Evolutionary conservation across 805 yeast genomes (phyloP), one percentile per base, ranked within the genome.

Genomic region (Kodamaea kakaduensis): DNA sequence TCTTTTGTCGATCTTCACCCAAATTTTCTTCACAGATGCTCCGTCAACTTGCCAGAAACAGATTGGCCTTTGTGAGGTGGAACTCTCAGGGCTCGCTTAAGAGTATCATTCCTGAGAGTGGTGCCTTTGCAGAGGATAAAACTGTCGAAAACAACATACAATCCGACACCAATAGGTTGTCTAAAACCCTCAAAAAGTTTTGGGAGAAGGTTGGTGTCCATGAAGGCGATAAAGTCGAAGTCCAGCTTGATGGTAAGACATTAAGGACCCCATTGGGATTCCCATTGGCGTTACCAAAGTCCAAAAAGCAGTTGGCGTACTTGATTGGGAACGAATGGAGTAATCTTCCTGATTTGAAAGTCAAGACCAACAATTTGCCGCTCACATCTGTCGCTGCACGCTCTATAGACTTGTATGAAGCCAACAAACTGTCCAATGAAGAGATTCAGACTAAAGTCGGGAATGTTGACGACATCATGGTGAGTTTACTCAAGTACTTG

Each of bases 311-410:
- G 7, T 64, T 93, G 44, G 96, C 96, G 0, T 69, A 78, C 43
- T 58, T 90, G 48, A 66, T 93, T 23, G 78, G 78, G 25, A 86
- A 86, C 51, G 99, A 93, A 61, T 93, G 98, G 98, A 71, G 77
- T 37, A 73, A 74, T 25, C 62, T 93, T 38, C 75, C 90, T 3
- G 71, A 71, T 38, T 68, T 81, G 42, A 61, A 59, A 42, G 75
- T 89, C 49, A 84, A 82, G 56, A 81, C 88, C 12, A 85, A 83
- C 52, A 65, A 84, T 24, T 69, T 93, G 27, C 97, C 97, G 0
- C 61, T 93, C 41, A 93, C 98, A 0, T 85, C 96, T 0, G 61
- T 93, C 36, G 80, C 84, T 4, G 79, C 97, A 1, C 71, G 98
- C 44, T 85, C 95, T 10, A 77, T 93, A 31, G 99, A 93, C 56